These are phyloP conservation scores for Pythium rhizo-oryzae DNA, from an alignment of 352 stramenopile genomes.

Conservation along the genomic window DNA sequence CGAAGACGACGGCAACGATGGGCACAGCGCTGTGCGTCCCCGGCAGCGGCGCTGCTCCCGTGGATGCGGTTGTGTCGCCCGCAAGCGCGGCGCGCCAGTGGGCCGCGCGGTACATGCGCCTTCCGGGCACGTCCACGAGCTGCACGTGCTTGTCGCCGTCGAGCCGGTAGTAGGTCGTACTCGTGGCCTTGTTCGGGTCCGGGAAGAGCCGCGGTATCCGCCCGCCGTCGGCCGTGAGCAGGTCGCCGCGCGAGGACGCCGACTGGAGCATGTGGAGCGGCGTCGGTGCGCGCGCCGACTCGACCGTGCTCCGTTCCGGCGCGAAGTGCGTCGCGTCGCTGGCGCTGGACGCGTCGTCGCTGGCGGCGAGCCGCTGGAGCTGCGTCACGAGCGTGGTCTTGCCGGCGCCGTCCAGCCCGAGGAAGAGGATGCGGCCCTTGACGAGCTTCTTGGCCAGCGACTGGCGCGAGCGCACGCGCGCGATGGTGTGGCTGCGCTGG, in stretches of 20 bases:
- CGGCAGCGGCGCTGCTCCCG: background rate
- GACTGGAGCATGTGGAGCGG: slow-evolving; percentile 9
- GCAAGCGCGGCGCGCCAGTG: slow-evolving; percentile 5
- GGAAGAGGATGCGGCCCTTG: slow-evolving; percentile 45
- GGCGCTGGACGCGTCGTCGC: background rate
- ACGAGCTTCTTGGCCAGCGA: slow-evolving; percentile 40
- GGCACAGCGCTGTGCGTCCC: slow-evolving; percentile 27
- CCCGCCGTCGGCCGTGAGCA: slow-evolving; percentile 9
- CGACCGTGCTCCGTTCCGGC: background rate
- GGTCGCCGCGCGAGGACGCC: slow-evolving; percentile 3
- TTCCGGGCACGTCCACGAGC: slow-evolving; percentile 47
- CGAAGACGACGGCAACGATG: slow-evolving; percentile 49
- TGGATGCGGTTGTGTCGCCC: background rate
- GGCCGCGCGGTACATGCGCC: slow-evolving; percentile 30
- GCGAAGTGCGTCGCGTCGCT: background rate
- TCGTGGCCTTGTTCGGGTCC: slow-evolving; percentile 11
- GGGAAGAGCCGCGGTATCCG: slow-evolving; percentile 12
- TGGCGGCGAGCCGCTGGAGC: slow-evolving; percentile 28
- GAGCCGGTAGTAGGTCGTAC: slow-evolving; percentile 32
- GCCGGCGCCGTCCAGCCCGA: slow-evolving; percentile 58
- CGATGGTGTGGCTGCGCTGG: background rate
- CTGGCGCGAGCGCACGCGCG: slow-evolving; percentile 26
- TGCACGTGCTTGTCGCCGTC: slow-evolving; percentile 50
- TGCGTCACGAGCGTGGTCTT: slow-evolving; percentile 63
- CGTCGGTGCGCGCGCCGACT: background rate